Conservation (phyloP, 306 rosid genomes). For the apple (Malus domestica) region DNA sequence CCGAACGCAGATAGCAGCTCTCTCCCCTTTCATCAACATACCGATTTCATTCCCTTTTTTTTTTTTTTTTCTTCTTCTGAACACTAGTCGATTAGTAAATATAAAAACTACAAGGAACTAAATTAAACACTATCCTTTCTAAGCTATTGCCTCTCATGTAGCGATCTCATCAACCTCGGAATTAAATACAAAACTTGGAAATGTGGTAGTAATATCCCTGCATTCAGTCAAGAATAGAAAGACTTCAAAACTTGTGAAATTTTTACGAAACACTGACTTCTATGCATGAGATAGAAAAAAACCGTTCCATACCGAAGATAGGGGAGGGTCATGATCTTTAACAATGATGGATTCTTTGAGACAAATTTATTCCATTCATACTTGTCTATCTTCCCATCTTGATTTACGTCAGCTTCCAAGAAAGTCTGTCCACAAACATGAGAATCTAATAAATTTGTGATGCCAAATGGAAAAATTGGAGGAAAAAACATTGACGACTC, state of each 20-base stretch:
- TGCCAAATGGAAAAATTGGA: background rate
- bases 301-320: constrained; percentile 45
- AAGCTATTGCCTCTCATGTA: constrained; percentile 25
- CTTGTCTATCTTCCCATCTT: constrained; percentile 85
- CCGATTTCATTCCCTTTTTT: background rate
- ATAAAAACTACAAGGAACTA: background rate
- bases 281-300: background rate
- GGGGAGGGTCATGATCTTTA: constrained; percentile 88
- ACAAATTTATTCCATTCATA: constrained; percentile 71
- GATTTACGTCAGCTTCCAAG: constrained; percentile 72
- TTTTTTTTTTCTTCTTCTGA: background rate
- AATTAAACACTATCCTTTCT: constrained; percentile 12
- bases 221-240: constrained; percentile 20
- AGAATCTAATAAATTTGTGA: background rate
- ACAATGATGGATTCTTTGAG: constrained; percentile 58
- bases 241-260: background rate
- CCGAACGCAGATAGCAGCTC: background rate
- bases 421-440: constrained; percentile 54
- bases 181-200: constrained; percentile 88
- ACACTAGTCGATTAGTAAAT: background rate
- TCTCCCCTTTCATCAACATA: background rate
- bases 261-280: background rate
- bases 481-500: background rate
- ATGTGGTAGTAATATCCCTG: constrained; percentile 86
- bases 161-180: constrained; percentile 74